Conservation (phyloP, 805 yeast species). For the Blastobotrys parvus region DNA sequence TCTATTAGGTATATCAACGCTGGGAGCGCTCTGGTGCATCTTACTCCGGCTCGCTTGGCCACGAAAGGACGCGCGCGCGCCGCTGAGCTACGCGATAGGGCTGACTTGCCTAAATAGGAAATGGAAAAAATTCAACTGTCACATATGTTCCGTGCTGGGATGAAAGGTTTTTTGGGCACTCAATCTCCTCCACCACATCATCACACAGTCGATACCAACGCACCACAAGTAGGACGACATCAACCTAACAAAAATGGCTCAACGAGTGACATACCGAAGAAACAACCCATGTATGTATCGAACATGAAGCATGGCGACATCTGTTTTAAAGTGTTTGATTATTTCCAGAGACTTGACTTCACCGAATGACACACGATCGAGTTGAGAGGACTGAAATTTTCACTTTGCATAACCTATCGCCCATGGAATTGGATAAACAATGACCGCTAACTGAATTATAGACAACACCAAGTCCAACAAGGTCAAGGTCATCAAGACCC, state of each 20-base stretch:
- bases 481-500: slow-evolving; percentile 99
- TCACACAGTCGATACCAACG: not conserved
- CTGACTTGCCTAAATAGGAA: too few relatives aligned
- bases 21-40: too few relatives aligned
- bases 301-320: not conserved
- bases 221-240: too few relatives aligned
- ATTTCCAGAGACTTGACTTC: not conserved
- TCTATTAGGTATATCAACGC: too few relatives aligned
- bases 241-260: slow-evolving; percentile 68
- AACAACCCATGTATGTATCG: slow-evolving; percentile 91
- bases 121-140: too few relatives aligned
- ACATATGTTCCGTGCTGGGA: too few relatives aligned
- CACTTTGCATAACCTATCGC: not conserved
- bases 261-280: slow-evolving; percentile 98
- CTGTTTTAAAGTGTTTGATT: not conserved
- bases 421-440: not conserved
- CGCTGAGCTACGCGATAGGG: too few relatives aligned
- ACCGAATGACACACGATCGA: too few relatives aligned
- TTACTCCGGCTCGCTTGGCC: too few relatives aligned
- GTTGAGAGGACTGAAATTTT: not conserved
- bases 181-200: not conserved
- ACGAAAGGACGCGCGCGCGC: too few relatives aligned
- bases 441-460: slow-evolving; percentile 20
- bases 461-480: slow-evolving; percentile 99
- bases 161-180: too few relatives aligned